Evolutionary conservation across 2,329 filamentous ascomycete species (phyloP), one percentile per base, ranked within the genome.

Genomic region (Remersonia thermophila): DNA sequence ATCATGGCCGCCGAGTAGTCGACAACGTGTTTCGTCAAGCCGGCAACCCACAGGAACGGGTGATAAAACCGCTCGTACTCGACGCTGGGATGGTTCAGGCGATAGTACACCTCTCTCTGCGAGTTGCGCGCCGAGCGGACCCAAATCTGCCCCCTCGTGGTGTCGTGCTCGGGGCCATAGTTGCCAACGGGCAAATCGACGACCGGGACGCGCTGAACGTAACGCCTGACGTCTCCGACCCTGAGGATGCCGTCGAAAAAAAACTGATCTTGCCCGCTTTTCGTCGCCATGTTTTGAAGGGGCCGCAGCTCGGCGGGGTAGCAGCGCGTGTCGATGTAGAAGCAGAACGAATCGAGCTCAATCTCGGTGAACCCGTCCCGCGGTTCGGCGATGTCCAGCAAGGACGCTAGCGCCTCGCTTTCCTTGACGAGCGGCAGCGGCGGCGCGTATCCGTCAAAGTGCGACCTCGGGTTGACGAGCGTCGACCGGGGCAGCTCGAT

Each of bases 11-110:
- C 53, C 32, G 81, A 60, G 45, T 70, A 91, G 42, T 86, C 79
- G 1, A 86, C 64, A 16, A 81, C 67, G 47, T 85, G 75, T 50
- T 87, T 89, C 0, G 71, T 66, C 1, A 91, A 59, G 35, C 80
- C 67, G 0, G 74, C 78, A 1, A 87, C 55, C 82, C 82, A 91
- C 0, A 77, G 40, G 42, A 85, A 89, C 0, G 72, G 66, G 0
- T 57, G 33, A 40, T 77, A 69, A 47, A 78, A 86, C 2, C 73
- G 58, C 9, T 41, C 43, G 48, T 91, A 93, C 27, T 77, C 73
- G 0, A 43, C 18, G 0, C 73, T 62, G 0, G 83, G 79, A 0
- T 36, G 53, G 2, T 52, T 52, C 0, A 93, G 55, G 8, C 65
- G 65, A 50, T 86, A 91, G 61, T 77, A 89, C 0, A 83, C 52